A percentile compares a stretch with the other conserved stretches of the same genome.
Evolutionary conservation across 2,329 filamentous ascomycete species (phyloP).

Genomic region (Sphaerulina musiva): DNA sequence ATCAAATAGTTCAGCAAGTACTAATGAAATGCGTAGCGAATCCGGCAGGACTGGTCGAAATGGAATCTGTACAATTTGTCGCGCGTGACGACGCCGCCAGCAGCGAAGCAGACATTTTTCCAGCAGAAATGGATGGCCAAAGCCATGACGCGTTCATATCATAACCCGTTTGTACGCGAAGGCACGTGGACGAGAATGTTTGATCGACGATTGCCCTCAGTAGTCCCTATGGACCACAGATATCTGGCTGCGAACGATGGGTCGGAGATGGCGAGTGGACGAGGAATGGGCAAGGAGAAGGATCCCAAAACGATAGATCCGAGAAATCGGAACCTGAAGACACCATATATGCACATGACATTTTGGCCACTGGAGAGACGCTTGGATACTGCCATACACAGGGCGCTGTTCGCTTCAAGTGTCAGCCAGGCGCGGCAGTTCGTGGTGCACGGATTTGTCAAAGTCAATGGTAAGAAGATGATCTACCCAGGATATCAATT

Average conservation of each 20-base stretch:
- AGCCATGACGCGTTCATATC: slow-evolving; percentile 73
- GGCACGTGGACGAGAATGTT: slow-evolving; percentile 94
- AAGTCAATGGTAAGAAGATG: slow-evolving; percentile 98
- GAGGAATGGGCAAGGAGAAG: slow-evolving; percentile 64
- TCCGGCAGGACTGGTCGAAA: slow-evolving; percentile 96
- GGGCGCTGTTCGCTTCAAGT: slow-evolving; percentile 89
- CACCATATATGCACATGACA: slow-evolving; percentile 93
- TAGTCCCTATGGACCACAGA: slow-evolving; percentile 74
- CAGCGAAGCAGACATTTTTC: slow-evolving; percentile 65
- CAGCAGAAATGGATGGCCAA: slow-evolving; percentile 98
- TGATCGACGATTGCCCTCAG: slow-evolving; percentile 68
- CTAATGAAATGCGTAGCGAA: slow-evolving; percentile 55
- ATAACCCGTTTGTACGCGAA: slow-evolving; percentile 91
- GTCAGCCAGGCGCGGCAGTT: slow-evolving; percentile 89
- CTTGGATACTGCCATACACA: slow-evolving; percentile 89
- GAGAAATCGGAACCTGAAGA: slow-evolving; percentile 41
- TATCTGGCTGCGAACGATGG: slow-evolving; percentile 79
- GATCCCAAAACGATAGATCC: slow-evolving; percentile 12
- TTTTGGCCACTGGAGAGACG: slow-evolving; percentile 87
- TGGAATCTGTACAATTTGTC: slow-evolving; percentile 76
- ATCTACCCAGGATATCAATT: slow-evolving; percentile 83
- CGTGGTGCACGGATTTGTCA: slow-evolving; percentile 85
- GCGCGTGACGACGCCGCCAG: slow-evolving; percentile 45
- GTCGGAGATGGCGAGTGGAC: slow-evolving; percentile 71
- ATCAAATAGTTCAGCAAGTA: not conserved